Conservation (phyloP, 164 flowering plant genomes). For the Magnolia sinica region DNA sequence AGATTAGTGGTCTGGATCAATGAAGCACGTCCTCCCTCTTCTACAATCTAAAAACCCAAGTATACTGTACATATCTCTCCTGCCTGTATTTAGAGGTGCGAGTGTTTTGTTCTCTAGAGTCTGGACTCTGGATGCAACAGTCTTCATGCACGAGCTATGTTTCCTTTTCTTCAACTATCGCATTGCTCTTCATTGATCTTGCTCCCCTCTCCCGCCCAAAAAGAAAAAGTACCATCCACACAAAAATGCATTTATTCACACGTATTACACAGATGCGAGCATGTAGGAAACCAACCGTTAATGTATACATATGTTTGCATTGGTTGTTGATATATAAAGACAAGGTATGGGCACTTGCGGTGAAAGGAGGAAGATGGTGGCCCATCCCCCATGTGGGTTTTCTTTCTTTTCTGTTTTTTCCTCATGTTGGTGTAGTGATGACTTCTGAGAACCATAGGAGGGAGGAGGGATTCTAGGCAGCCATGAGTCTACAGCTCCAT, state of each 20-base stretch:
- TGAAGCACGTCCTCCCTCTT: not conserved
- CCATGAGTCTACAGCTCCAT: not conserved
- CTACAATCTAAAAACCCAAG: not conserved
- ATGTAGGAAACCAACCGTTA: not conserved
- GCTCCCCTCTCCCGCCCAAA: not conserved
- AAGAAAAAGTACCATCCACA: not conserved
- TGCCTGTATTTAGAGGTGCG: not conserved
- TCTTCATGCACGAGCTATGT: not conserved
- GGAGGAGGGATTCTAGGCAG: not conserved
- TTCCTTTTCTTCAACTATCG: not conserved
- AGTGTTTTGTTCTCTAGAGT: not conserved
- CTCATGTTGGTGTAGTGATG: not conserved
- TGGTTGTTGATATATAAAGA: not conserved
- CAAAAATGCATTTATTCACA: not conserved
- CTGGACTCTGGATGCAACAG: not conserved
- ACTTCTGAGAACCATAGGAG: not conserved
- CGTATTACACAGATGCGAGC: not conserved
- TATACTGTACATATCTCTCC: not conserved
- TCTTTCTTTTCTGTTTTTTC: not conserved
- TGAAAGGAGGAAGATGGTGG: constrained; percentile 1
- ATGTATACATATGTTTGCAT: not conserved
- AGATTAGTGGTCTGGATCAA: not conserved
- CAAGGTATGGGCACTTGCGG: not conserved
- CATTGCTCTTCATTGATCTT: not conserved
- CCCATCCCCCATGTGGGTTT: not conserved